Base-by-base conservation (phyloP, 2,329 filamentous ascomycete species). In the Hypoxylon sp. region DNA sequence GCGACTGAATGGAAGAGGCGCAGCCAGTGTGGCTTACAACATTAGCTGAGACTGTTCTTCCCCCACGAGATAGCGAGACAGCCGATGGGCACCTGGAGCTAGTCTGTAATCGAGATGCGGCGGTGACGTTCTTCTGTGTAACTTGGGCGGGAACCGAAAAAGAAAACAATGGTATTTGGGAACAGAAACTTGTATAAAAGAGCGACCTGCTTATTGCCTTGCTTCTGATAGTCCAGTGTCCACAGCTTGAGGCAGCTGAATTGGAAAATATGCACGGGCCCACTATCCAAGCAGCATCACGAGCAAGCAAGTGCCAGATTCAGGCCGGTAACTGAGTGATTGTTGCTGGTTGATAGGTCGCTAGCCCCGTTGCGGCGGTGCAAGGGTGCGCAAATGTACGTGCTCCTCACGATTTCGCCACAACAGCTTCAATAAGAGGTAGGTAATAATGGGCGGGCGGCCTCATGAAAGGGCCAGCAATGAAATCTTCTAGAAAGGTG, bases 1-100 rank as follows among this genome's bases (percentile, higher is more conserved):
- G 54, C 67, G 65, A 70, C 67, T 64, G 64, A 66, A 59, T 32
- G 67, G 50, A 67, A 69, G 70, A 70, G 71, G 70, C 70, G 71
- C 63, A 70, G 68, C 56, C 49, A 28, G 28, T 56, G 57, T 65
- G 53, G 51, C 57, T 60, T 64, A 33, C 48, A 42, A 55, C 24
- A 52, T 62, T 20, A 55, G 48, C 28, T 57, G 44, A 16, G 48
- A 54, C 8, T 22, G 28, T 48, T 22, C 30, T 40, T 28, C 22
- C 16, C 11, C 48, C 53, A 40, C 44, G 32, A n/a, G n/a, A n/a
- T n/a, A n/a, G n/a, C n/a, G n/a, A 38, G 32, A 46, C 24, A 33
- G 30, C 14, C 18, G 38, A 32, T 5, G 22, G 32, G 7, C 18
- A 11, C 24, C 40, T 45, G 40, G 22, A 46, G 52, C 32, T 38